Conservation (phyloP, 768 basidiomycete species). For the Lenzites betulinus region DNA sequence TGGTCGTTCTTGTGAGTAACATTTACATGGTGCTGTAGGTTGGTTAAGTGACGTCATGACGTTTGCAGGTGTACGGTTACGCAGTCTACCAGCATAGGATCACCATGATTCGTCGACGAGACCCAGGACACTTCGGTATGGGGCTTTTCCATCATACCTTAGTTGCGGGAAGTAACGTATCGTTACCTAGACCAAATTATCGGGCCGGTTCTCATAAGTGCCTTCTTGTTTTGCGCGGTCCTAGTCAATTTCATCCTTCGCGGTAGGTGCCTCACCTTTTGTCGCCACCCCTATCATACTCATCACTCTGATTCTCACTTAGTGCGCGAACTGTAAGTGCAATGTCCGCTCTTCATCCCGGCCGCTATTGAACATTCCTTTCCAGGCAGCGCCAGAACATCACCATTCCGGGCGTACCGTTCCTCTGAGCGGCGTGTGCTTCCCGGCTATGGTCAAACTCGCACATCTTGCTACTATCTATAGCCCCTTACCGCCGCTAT, state of each 20-base stretch:
- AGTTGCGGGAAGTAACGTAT: neutral
- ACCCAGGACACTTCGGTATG: conserved; percentile 87
- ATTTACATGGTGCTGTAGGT: neutral
- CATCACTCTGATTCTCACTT: neutral
- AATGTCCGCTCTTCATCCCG: neutral
- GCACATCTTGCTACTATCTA: neutral
- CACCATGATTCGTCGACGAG: conserved; percentile 86
- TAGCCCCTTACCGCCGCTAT: neutral
- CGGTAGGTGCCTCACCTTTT: conserved; percentile 47
- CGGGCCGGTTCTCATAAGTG: conserved; percentile 84
- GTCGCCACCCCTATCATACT: neutral
- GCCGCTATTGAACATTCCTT: neutral
- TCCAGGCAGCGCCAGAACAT: conserved; percentile 38
- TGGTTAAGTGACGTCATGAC: too few relatives aligned
- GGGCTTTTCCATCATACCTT: neutral
- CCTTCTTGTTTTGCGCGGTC: conserved; percentile 83
- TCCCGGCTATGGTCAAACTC: neutral
- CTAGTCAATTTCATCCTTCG: conserved; percentile 87
- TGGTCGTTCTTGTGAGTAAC: conserved; percentile 60
- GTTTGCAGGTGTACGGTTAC: conserved; percentile 77
- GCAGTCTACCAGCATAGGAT: conserved; percentile 84
- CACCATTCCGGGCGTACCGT: conserved; percentile 35
- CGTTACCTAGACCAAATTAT: conserved; percentile 63
- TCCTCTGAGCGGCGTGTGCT: conserved; percentile 3
- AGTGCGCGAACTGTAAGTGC: conserved; percentile 66